Base-by-base conservation (phyloP, 2,329 filamentous ascomycete genomes). In the Fusarium incarnatum region DNA sequence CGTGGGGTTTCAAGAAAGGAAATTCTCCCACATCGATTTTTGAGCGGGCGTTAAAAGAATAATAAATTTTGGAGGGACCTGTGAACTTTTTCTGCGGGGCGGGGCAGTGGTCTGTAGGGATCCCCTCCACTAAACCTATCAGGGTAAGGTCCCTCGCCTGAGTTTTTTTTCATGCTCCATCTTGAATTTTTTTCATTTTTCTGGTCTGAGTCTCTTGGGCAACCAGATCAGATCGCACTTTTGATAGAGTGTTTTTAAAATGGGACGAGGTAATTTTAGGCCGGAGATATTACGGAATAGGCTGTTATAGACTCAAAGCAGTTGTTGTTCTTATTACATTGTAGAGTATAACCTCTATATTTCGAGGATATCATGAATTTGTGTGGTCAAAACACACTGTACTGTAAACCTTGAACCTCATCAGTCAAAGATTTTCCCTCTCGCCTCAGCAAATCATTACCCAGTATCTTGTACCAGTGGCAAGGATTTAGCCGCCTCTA, bases 1-100 rank as follows among this genome's bases (percentile, higher is more conserved):
- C 77, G 79, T 79, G 78, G 79, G 79, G 78, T 79, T 76, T 75
- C 73, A 73, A 75, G 78, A 77, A 77, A 80, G 77, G 61, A 80
- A 79, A 78, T 80, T 79, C 77, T 77, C 71, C 73, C 74, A 70
- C 67, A 73, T 69, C 37, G 74, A 76, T 77, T 77, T 78, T 78
- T 79, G 75, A 74, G 74, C 67, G 73, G 66, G 64, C 60, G 62
- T 70, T 48, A 67, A 64, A 64, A 68, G 63, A 66, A 68, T 66
- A 76, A 72, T 70, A 75, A 77, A 76, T 76, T 79, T 77, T 76
- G 69, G 72, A 71, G 74, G 72, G 71, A 66, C 73, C 71, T 74
- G 73, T 74, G 69, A 77, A 77, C 75, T 77, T 79, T 79, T 79
- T 76, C 75, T 76, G 70, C 72, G 73, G 63, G 55, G 67, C 67